phyloP scores from a whole-genome alignment of 176 grass and related monocot genomes.

The Triticum turgidum region DNA sequence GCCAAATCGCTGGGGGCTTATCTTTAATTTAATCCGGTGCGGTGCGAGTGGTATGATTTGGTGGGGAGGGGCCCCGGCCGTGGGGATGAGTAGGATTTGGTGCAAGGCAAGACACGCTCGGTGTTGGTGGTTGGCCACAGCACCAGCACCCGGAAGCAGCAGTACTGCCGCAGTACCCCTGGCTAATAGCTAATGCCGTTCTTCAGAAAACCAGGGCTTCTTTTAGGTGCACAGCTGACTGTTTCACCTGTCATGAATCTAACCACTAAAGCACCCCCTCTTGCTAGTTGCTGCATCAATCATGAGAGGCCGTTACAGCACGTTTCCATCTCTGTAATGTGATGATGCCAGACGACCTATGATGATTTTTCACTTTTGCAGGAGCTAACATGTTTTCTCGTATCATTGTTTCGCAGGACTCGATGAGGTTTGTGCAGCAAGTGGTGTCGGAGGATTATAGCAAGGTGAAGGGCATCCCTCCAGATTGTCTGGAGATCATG shows the following conservation, averaged over 20 bases:
- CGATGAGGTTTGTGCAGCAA: slow-evolving; percentile 61
- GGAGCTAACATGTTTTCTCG: background rate
- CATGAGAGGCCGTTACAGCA: slow-evolving; percentile 25
- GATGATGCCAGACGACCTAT: background rate
- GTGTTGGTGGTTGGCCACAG: slow-evolving; percentile 34
- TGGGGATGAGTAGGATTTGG: slow-evolving; percentile 30
- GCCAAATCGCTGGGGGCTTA: background rate
- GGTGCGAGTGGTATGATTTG: slow-evolving; percentile 6
- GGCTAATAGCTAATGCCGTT: background rate
- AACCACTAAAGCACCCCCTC: slow-evolving; percentile 40
- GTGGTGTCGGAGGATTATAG: slow-evolving; percentile 56
- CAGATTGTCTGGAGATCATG: slow-evolving; percentile 59
- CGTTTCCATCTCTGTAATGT: background rate
- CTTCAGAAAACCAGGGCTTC: background rate
- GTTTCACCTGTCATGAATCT: slow-evolving; percentile 20
- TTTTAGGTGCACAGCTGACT: slow-evolving; percentile 39
- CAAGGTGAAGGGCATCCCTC: slow-evolving; percentile 63
- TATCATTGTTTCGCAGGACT: slow-evolving; percentile 42
- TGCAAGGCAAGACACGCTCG: slow-evolving; percentile 23
- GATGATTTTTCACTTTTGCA: background rate
- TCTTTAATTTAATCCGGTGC: background rate
- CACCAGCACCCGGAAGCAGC: background rate
- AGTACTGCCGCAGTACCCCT: background rate
- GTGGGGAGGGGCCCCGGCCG: slow-evolving; percentile 3
- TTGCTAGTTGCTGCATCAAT: slow-evolving; percentile 11